phyloP scores from a whole-genome alignment of 306 rosid species.

The Cucurbita pepo region DNA sequence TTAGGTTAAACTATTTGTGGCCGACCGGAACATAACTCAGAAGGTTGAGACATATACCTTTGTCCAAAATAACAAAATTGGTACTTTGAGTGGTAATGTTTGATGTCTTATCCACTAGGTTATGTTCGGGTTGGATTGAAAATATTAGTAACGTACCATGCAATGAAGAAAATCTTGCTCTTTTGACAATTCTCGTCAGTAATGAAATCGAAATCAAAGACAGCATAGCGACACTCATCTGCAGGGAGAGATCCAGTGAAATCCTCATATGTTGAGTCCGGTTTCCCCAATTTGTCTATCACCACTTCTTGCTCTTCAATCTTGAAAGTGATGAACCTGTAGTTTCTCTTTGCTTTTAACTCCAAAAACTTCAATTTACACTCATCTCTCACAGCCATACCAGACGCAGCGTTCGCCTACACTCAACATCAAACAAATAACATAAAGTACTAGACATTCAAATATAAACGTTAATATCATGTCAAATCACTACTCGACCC shows the following conservation, averaged over 20 bases:
- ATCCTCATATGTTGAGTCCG: constrained; percentile 25
- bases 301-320: constrained; percentile 29
- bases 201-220: constrained; percentile 37
- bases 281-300: constrained; percentile 30
- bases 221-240: constrained; percentile 44
- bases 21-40: no score
- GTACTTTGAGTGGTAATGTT: no score
- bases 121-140: background rate
- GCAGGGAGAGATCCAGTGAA: constrained; percentile 23
- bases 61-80: no score
- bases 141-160: constrained; percentile 15
- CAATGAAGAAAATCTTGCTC: constrained; percentile 51
- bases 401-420: constrained; percentile 44
- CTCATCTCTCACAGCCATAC: constrained; percentile 40
- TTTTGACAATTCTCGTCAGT: constrained; percentile 34
- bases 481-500: no score
- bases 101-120: no score
- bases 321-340: constrained; percentile 37
- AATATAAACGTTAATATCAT: no score
- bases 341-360: constrained; percentile 37
- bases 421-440: background rate
- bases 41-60: no score
- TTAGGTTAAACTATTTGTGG: no score
- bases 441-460: no score
- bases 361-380: constrained; percentile 40